These are phyloP conservation scores for Ceratocystis colombiana DNA, from an alignment of 2,329 filamentous ascomycete species.

Conservation along the genomic window DNA sequence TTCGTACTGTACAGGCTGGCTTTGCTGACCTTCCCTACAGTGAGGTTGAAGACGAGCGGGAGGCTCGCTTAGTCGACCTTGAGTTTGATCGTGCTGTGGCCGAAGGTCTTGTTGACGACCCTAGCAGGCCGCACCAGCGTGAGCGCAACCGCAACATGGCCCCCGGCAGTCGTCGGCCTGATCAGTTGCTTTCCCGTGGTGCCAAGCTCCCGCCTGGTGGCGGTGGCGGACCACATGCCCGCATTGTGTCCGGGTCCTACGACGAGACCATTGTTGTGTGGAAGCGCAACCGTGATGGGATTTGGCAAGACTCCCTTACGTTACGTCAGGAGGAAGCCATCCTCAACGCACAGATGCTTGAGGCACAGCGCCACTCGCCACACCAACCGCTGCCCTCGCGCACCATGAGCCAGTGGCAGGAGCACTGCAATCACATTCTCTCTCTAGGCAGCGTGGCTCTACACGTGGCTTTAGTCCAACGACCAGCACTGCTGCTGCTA, in stretches of 20 bases:
- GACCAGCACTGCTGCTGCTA: constrained; percentile 42
- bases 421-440: constrained; percentile 38
- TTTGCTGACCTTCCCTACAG: constrained; percentile 83
- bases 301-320: constrained; percentile 69
- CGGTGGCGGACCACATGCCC: constrained; percentile 75
- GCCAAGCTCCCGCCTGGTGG: constrained; percentile 85
- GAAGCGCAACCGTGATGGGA: constrained; percentile 73
- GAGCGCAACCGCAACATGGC: constrained; percentile 43
- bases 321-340: constrained; percentile 65
- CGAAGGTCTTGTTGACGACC: constrained; percentile 39
- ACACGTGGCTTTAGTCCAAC: constrained; percentile 38
- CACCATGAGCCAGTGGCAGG: constrained; percentile 19
- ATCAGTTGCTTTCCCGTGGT: constrained; percentile 68
- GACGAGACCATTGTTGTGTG: constrained; percentile 94
- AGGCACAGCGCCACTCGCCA: constrained; percentile 22
- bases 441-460: constrained; percentile 42
- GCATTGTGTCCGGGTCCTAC: constrained; percentile 96
- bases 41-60: constrained; percentile 59
- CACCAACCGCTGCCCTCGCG: background rate
- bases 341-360: constrained; percentile 35
- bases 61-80: constrained; percentile 63
- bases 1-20: constrained; percentile 88
- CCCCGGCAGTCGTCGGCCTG: constrained; percentile 62
- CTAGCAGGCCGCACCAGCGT: constrained; percentile 28
- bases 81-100: constrained; percentile 57